Conservation (phyloP, 257 asterid species). For the Solanum tacnaense region DNA sequence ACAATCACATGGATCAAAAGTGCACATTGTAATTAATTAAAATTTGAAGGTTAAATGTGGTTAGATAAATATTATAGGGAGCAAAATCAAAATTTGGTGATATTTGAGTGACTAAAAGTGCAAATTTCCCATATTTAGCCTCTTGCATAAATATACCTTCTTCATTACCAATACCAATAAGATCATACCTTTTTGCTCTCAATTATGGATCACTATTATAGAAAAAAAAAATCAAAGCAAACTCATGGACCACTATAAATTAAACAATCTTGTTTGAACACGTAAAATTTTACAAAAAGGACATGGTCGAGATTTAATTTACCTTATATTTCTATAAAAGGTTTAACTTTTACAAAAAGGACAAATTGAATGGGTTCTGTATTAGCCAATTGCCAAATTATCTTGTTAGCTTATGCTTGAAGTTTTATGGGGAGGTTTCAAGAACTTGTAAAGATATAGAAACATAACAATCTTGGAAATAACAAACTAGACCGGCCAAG, state of each 20-base stretch:
- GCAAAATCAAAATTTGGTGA: no score
- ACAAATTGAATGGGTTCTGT: no score
- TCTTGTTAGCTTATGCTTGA: background rate
- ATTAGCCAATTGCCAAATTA: no score
- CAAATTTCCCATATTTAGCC: background rate
- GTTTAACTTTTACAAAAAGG: background rate
- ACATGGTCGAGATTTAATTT: no score
- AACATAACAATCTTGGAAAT: background rate
- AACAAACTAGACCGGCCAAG: background rate
- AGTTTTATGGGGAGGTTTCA: background rate
- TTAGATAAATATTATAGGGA: background rate
- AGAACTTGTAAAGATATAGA: background rate
- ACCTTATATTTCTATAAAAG: no score
- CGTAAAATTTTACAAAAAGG: background rate
- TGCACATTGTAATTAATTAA: background rate
- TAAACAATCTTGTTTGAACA: background rate
- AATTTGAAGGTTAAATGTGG: no score
- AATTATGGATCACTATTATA: background rate
- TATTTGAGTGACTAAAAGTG: background rate
- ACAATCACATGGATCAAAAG: background rate
- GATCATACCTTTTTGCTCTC: background rate
- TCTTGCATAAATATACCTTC: background rate
- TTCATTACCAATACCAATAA: background rate
- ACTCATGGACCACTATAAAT: background rate
- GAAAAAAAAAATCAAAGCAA: background rate